Conservation (phyloP, 192 early-diverging fungal genomes). For the Podila horticola region DNA sequence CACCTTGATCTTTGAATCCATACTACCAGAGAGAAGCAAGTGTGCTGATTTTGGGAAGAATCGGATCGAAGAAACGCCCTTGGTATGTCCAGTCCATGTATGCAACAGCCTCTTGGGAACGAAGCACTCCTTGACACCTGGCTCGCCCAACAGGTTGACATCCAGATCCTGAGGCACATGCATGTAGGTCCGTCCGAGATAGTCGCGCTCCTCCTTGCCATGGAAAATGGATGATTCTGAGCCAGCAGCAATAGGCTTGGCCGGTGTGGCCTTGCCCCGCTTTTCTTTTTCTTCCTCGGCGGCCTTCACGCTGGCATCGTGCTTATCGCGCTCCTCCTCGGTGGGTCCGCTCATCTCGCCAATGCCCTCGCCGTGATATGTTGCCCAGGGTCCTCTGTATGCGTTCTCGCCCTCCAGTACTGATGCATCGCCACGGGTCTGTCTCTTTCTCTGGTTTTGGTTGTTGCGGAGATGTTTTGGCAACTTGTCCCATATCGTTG, state of each 20-base stretch:
- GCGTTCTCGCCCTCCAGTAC: conserved; percentile 79
- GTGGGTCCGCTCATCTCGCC: conserved; percentile 67
- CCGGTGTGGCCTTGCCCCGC: conserved; percentile 45
- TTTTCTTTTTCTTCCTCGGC: conserved; percentile 52
- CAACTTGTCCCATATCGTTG: conserved; percentile 52
- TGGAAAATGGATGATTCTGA: conserved; percentile 89
- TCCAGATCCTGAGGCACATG: conserved; percentile 91
- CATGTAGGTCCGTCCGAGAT: conserved; percentile 97
- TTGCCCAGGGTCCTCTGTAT: conserved; percentile 95
- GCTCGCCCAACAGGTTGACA: conserved; percentile 76
- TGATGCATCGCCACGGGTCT: conserved; percentile 78
- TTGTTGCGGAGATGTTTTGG: conserved; percentile 52
- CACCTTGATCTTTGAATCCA: conserved; percentile 97
- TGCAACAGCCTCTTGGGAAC: conserved; percentile 88
- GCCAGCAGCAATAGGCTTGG: conserved; percentile 51
- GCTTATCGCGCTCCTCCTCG: conserved; percentile 61
- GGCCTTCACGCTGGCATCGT: conserved; percentile 57
- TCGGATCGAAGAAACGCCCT: conserved; percentile 90
- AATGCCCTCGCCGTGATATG: conserved; percentile 86
- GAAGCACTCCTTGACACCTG: conserved; percentile 82
- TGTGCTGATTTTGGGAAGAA: conserved; percentile 94
- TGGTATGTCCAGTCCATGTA: conserved; percentile 93
- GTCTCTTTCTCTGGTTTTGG: conserved; percentile 69
- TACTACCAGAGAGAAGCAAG: conserved; percentile 87
- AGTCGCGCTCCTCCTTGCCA: conserved; percentile 87